These are phyloP conservation scores for Metarhizium robertsii DNA, from an alignment of 2,329 filamentous ascomycete genomes.

Conservation along the genomic window DNA sequence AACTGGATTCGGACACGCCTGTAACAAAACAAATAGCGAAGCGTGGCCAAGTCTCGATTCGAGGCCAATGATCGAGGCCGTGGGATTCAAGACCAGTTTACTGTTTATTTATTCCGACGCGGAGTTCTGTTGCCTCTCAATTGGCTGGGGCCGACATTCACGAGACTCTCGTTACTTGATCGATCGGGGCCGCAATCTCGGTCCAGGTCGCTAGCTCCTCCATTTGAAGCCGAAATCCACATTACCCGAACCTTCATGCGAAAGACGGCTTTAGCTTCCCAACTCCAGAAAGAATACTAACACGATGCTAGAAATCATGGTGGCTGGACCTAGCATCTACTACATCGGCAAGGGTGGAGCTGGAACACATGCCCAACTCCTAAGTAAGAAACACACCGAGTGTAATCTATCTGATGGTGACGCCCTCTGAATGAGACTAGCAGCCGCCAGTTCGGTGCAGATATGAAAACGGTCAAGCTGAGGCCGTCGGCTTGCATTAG, in stretches of 20 bases:
- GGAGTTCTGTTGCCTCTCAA: background rate
- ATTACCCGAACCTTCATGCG: background rate
- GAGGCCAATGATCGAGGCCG: too few species aligned
- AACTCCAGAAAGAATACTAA: background rate
- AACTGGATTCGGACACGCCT: too few species aligned
- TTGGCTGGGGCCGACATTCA: background rate
- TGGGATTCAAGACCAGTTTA: too few species aligned
- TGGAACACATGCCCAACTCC: background rate
- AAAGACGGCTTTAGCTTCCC: background rate
- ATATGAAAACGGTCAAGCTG: background rate
- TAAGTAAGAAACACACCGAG: background rate
- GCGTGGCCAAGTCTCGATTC: too few species aligned
- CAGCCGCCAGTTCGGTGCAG: background rate
- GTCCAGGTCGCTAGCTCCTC: background rate
- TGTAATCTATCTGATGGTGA: background rate
- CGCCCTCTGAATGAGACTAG: background rate
- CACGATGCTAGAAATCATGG: background rate
- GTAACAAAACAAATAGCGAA: too few species aligned
- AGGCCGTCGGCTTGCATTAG: background rate
- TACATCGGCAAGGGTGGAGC: background rate
- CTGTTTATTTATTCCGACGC: too few species aligned
- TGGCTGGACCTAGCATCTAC: background rate
- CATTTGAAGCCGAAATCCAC: background rate
- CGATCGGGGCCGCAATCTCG: background rate
- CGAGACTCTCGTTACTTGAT: background rate